These are phyloP conservation scores for Beauveria brongniartii DNA, from an alignment of 2,329 filamentous ascomycete genomes.

Conservation along the genomic window DNA sequence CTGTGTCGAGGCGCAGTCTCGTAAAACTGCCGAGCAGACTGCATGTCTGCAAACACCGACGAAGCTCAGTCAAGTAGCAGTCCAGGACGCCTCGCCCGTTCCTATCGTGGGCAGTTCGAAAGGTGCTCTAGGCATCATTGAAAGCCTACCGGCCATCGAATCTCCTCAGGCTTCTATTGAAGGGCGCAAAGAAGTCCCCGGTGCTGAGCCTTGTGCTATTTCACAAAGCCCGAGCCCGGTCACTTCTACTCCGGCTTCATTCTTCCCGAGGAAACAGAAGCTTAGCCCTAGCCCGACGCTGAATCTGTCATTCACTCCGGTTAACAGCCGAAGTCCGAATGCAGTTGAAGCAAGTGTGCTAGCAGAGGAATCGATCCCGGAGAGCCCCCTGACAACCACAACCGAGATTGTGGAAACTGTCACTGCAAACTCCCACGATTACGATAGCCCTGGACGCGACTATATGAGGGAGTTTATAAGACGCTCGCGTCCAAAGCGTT, in stretches of 20 bases:
- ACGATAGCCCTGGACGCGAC: conserved; percentile 27
- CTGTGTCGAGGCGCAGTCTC: background rate
- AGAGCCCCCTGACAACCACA: background rate
- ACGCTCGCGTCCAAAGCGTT: conserved; percentile 22
- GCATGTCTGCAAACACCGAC: background rate
- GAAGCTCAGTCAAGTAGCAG: background rate
- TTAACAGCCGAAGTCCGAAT: conserved; percentile 15
- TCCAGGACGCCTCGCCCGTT: background rate
- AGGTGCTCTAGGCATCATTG: background rate
- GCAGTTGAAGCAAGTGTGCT: background rate
- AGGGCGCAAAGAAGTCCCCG: background rate
- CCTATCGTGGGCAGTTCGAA: background rate
- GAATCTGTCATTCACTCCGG: conserved; percentile 20
- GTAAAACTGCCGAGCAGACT: background rate
- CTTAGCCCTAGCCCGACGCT: conserved; percentile 9
- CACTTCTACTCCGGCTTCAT: background rate
- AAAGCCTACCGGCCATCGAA: background rate
- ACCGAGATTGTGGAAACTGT: conserved; percentile 2
- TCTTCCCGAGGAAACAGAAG: background rate
- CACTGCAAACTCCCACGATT: conserved; percentile 12
- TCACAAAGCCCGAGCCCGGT: background rate
- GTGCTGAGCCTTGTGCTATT: background rate
- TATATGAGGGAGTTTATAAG: conserved; percentile 29
- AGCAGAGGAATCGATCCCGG: background rate
- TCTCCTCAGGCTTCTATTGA: background rate